A percentile compares a stretch with the other conserved stretches of the same genome.
Conservation (phyloP, 2,329 filamentous ascomycete genomes). For the Camillea tinctor region DNA sequence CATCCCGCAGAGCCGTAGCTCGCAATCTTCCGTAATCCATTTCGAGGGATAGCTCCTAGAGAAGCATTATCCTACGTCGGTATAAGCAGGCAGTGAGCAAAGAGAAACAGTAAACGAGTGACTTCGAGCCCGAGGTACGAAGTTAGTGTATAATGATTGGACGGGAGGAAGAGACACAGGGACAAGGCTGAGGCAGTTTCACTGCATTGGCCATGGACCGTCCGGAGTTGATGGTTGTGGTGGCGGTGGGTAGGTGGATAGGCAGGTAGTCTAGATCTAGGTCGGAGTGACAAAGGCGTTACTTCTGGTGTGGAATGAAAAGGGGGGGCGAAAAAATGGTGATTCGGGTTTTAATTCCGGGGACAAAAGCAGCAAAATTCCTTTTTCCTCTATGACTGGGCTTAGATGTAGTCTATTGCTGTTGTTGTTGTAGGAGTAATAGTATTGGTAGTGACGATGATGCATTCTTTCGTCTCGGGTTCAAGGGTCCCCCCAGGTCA, state of each 20-base stretch:
- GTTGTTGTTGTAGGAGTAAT: too few species aligned
- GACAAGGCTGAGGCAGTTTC: neutral
- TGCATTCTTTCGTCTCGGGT: slow-evolving; percentile 17
- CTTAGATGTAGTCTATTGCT: too few species aligned
- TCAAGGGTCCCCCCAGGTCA: neutral
- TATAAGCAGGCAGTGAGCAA: neutral
- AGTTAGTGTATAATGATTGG: too few species aligned
- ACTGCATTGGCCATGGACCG: neutral
- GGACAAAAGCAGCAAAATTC: too few species aligned
- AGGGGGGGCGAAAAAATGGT: too few species aligned
- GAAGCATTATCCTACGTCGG: slow-evolving; percentile 11
- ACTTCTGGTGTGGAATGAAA: too few species aligned
- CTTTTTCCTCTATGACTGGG: too few species aligned
- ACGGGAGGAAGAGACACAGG: neutral
- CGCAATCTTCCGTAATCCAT: slow-evolving; percentile 78
- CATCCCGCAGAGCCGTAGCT: slow-evolving; percentile 81
- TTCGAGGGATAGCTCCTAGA: slow-evolving; percentile 11
- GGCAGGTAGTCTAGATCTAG: too few species aligned
- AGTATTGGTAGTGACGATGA: slow-evolving; percentile 6
- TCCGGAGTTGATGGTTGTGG: too few species aligned
- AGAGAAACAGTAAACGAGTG: neutral
- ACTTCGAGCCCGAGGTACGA: neutral
- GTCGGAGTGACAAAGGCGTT: too few species aligned
- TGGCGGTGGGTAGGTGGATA: too few species aligned
- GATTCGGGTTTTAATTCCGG: too few species aligned